Percentiles rank a stretch among this genome's conserved stretches.
Evolutionary conservation across 2,329 filamentous ascomycete species (phyloP).

Genomic region (Aspergillus sp.): DNA sequence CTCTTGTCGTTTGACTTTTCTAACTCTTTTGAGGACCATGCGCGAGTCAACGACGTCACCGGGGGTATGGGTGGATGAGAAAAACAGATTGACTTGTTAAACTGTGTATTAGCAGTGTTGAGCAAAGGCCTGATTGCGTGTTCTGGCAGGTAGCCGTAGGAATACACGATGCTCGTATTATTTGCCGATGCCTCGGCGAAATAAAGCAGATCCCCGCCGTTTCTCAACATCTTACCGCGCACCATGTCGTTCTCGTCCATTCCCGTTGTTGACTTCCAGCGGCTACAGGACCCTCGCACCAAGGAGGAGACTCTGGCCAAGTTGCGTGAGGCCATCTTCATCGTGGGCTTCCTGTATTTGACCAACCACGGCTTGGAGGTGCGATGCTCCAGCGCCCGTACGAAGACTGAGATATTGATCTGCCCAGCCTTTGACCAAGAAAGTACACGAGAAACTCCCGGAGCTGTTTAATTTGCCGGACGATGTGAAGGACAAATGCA

Average conservation of each 20-base stretch:
- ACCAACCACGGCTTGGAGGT: conserved; percentile 28
- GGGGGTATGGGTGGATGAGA: too few relatives aligned
- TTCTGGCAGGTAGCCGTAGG: too few relatives aligned
- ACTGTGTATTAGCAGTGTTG: too few relatives aligned
- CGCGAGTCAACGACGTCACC: too few relatives aligned
- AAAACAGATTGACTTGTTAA: too few relatives aligned
- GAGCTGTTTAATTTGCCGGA: conserved; percentile 17
- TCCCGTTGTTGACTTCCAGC: conserved; percentile 20
- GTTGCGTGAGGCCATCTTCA: conserved; percentile 25
- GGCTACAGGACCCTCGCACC: conserved; percentile 14
- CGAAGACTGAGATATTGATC: background rate
- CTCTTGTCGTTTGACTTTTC: too few relatives aligned
- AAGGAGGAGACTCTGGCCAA: conserved; percentile 15
- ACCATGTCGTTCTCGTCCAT: conserved; percentile 18
- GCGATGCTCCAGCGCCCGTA: background rate
- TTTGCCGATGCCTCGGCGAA: too few relatives aligned
- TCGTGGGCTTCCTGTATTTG: conserved; percentile 27
- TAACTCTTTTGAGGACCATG: too few relatives aligned
- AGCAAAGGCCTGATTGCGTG: too few relatives aligned
- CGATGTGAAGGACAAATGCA: conserved; percentile 18
- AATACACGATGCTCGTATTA: too few relatives aligned
- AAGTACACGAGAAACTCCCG: conserved; percentile 14
- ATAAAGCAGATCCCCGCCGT: too few relatives aligned
- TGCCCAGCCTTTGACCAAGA: conserved; percentile 12
- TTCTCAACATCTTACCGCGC: background rate